These are phyloP conservation scores for Draba incana DNA, from an alignment of 345 rosid species.

Conservation along the genomic window DNA sequence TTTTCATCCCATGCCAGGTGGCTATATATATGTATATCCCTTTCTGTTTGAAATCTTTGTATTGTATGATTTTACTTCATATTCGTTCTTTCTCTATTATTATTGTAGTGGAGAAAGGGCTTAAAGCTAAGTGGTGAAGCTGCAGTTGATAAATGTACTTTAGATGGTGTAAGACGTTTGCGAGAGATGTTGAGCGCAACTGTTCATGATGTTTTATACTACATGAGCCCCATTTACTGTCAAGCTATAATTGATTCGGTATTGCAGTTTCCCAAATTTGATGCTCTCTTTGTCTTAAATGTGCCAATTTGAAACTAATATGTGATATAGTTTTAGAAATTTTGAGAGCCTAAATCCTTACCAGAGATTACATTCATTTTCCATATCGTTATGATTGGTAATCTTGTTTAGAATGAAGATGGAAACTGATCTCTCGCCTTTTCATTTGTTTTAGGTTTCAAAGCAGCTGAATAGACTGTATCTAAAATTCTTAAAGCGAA, in stretches of 20 bases:
- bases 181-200: slow-evolving; percentile 93
- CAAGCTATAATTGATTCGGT: slow-evolving; percentile 96
- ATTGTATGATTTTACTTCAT: slow-evolving; percentile 9
- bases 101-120: slow-evolving; percentile 91
- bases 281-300: neutral
- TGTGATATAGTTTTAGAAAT: neutral
- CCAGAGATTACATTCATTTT: neutral
- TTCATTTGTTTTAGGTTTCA: slow-evolving; percentile 64
- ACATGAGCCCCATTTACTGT: slow-evolving; percentile 97
- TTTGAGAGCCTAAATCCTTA: slow-evolving; percentile 1
- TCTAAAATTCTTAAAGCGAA: slow-evolving; percentile 76
- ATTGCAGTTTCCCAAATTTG: slow-evolving; percentile 15
- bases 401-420: slow-evolving; percentile 4
- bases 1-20: slow-evolving; percentile 98
- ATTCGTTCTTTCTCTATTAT: slow-evolving; percentile 13
- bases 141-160: slow-evolving; percentile 91
- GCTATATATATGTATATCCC: neutral
- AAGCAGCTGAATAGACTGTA: slow-evolving; percentile 80
- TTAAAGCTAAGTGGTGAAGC: slow-evolving; percentile 95
- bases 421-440: neutral
- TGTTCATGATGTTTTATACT: slow-evolving; percentile 93
- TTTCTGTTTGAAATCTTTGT: slow-evolving; percentile 20
- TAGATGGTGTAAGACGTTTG: slow-evolving; percentile 92
- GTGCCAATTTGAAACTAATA: slow-evolving; percentile 4
- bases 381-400: neutral